These are phyloP conservation scores for Pyrenophora tritici-repentis DNA, from an alignment of 2,329 filamentous ascomycete genomes.

Conservation along the genomic window DNA sequence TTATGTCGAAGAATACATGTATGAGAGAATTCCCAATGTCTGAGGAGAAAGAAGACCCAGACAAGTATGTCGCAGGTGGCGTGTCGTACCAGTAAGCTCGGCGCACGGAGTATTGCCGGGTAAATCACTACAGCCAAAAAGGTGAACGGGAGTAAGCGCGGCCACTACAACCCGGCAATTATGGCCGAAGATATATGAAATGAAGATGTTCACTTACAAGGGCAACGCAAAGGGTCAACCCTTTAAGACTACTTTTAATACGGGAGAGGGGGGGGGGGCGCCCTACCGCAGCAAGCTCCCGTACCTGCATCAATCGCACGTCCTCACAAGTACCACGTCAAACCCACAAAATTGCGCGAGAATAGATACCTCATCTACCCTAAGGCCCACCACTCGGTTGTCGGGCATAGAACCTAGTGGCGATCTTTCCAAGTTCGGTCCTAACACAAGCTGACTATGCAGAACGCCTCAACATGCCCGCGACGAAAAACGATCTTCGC, in stretches of 20 bases:
- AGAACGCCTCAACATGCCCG: background rate
- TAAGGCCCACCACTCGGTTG: conserved; percentile 3
- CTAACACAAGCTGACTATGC: conserved; percentile 17
- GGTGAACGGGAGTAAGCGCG: background rate
- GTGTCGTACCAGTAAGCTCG: too few relatives aligned
- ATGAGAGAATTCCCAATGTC: background rate
- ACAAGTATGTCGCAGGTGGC: background rate
- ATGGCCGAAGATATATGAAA: background rate
- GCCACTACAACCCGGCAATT: background rate
- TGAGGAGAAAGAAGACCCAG: background rate
- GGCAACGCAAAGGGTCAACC: background rate
- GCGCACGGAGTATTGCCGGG: too few relatives aligned
- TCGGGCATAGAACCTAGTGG: background rate
- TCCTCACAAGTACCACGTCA: background rate
- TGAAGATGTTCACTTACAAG: background rate
- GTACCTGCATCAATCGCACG: conserved; percentile 16
- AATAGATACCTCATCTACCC: conserved; percentile 4
- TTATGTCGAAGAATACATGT: background rate
- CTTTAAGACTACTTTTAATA: conserved; percentile 9
- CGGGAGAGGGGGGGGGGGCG: background rate
- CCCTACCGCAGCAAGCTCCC: background rate
- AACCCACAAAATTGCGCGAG: conserved; percentile 8
- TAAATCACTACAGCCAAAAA: too few relatives aligned
- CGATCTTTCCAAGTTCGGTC: conserved; percentile 9
- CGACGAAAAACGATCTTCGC: conserved; percentile 4